Evolutionary conservation across 2,329 filamentous ascomycete species (phyloP).

Genomic region (Diplocarpon mali): DNA sequence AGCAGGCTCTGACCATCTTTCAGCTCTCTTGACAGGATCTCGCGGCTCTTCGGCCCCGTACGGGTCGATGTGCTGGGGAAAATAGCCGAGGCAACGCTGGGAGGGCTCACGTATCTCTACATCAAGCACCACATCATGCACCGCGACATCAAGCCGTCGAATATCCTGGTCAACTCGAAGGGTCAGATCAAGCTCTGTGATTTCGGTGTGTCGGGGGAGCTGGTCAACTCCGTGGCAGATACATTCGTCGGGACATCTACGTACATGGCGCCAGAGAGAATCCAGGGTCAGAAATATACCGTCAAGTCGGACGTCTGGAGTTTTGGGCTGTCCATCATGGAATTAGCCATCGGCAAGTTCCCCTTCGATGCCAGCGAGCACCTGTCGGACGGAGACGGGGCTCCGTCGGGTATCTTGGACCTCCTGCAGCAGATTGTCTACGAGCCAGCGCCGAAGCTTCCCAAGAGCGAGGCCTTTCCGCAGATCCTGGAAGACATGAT

Average conservation of each 20-base stretch:
- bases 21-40: conserved; percentile 87
- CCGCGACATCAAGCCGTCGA: conserved; percentile 96
- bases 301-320: conserved; percentile 99
- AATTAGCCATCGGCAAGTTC: conserved; percentile 93
- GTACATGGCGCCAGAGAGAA: conserved; percentile 98
- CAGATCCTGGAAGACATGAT: conserved; percentile 94
- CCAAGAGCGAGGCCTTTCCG: conserved; percentile 96
- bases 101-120: conserved; percentile 90
- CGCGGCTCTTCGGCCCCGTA: conserved; percentile 87
- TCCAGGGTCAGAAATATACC: conserved; percentile 92
- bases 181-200: conserved; percentile 96
- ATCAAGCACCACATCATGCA: conserved; percentile 97
- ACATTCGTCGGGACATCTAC: conserved; percentile 98
- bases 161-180: conserved; percentile 88
- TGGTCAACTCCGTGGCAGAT: conserved; percentile 95
- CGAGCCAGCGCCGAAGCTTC: conserved; percentile 83
- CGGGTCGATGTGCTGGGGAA: conserved; percentile 95
- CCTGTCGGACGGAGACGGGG: conserved; percentile 61
- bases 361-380: conserved; percentile 73
- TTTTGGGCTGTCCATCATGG: conserved; percentile 91
- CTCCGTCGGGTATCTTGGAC: conserved; percentile 89
- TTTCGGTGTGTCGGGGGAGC: conserved; percentile 95
- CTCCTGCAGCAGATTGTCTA: conserved; percentile 95
- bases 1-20: conserved; percentile 19
- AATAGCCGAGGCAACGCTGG: conserved; percentile 90